Conservation (phyloP, 164 flowering plant genomes). For the Magnolia sinica region DNA sequence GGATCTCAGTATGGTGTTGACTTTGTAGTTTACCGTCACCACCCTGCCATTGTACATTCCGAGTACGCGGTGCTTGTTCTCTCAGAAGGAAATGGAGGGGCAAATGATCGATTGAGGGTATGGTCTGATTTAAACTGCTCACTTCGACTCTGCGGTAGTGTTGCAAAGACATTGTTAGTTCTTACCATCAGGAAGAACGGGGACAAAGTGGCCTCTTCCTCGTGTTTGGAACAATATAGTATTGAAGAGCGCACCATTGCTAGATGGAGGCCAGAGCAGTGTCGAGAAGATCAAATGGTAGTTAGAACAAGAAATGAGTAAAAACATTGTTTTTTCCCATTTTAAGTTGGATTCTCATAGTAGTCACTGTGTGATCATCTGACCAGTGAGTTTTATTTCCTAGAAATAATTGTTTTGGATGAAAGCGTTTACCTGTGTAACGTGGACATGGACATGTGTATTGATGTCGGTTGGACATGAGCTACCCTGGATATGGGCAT, state of each 20-base stretch:
- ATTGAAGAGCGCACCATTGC: slow-evolving; percentile 52
- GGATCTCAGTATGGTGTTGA: slow-evolving; percentile 80
- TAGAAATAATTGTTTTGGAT: too few species aligned
- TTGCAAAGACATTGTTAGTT: slow-evolving; percentile 68
- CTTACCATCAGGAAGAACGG: slow-evolving; percentile 36
- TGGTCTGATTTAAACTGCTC: slow-evolving; percentile 74
- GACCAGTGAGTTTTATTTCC: too few species aligned
- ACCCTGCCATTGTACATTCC: slow-evolving; percentile 71
- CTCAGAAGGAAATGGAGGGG: slow-evolving; percentile 29
- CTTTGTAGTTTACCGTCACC: slow-evolving; percentile 73
- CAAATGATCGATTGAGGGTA: slow-evolving; percentile 41
- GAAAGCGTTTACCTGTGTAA: too few species aligned
- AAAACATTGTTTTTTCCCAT: neutral
- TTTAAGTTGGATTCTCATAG: too few species aligned
- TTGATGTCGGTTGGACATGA: too few species aligned
- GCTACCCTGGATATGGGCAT: too few species aligned
- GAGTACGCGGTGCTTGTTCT: slow-evolving; percentile 65
- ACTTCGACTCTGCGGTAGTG: slow-evolving; percentile 60
- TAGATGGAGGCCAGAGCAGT: slow-evolving; percentile 68
- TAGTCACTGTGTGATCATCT: too few species aligned
- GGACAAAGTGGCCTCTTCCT: slow-evolving; percentile 22
- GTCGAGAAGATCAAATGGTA: slow-evolving; percentile 44
- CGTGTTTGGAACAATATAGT: slow-evolving; percentile 36
- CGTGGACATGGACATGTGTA: too few species aligned
- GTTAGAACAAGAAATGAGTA: neutral